Conservation (phyloP, 2,329 filamentous ascomycete genomes). For the Penicillium rolfsii region DNA sequence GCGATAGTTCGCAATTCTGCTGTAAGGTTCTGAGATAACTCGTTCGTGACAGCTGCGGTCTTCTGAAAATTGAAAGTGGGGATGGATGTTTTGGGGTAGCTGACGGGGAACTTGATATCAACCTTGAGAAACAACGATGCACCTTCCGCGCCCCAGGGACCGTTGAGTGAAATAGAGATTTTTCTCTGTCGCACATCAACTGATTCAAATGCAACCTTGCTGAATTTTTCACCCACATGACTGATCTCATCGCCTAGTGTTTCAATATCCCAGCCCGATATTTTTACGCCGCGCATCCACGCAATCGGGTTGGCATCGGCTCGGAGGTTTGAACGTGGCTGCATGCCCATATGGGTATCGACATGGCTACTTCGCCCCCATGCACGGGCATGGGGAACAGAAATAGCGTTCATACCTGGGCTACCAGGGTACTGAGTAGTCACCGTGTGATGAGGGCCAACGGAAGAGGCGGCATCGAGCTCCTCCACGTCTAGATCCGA, state of each 20-base stretch:
- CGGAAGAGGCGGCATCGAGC: constrained; percentile 37
- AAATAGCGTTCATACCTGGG: constrained; percentile 54
- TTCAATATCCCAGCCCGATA: constrained; percentile 58
- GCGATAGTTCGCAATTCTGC: constrained; percentile 59
- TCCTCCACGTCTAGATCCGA: constrained; percentile 61
- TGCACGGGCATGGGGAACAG: constrained; percentile 56
- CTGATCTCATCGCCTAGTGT: constrained; percentile 64
- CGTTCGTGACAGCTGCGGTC: constrained; percentile 59
- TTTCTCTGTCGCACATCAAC: constrained; percentile 59
- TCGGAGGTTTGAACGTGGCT: constrained; percentile 51
- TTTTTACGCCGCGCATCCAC: constrained; percentile 69
- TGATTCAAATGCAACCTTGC: constrained; percentile 62
- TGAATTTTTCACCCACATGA: constrained; percentile 63
- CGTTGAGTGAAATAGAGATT: constrained; percentile 60
- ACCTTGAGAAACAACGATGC: constrained; percentile 60
- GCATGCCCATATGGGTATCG: constrained; percentile 53
- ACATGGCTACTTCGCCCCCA: constrained; percentile 52
- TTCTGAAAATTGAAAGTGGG: constrained; percentile 60
- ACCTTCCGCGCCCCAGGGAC: constrained; percentile 61
- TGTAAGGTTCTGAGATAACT: constrained; percentile 54
- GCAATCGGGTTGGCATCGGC: constrained; percentile 62
- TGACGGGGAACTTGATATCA: constrained; percentile 60
- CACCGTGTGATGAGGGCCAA: constrained; percentile 27
- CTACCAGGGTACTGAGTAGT: constrained; percentile 32
- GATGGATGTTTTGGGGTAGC: constrained; percentile 57